Percentiles rank a stretch among this genome's conserved stretches.
Evolutionary conservation across 148 eudicot species (phyloP).

Genomic region (Amaranthus hypochondriacus): DNA sequence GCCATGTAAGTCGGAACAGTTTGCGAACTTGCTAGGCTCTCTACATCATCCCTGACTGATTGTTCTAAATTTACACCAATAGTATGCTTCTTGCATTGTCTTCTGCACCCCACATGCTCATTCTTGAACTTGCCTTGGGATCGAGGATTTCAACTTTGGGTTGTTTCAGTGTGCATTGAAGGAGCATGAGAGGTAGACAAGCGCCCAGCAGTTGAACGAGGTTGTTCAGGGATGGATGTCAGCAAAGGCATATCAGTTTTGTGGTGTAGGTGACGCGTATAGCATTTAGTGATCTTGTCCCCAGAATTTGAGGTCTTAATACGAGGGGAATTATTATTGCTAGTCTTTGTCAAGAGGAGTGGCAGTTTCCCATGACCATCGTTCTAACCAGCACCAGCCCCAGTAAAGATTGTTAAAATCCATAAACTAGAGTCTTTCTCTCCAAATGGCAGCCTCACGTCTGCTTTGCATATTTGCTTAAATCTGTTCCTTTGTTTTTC

Average conservation of each 20-base stretch:
- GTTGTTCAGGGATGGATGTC: slow-evolving; percentile 26
- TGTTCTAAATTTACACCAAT: too few relatives aligned
- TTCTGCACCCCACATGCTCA: slow-evolving; percentile 38
- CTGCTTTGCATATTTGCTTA: slow-evolving; percentile 71
- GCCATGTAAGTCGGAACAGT: slow-evolving; percentile 86
- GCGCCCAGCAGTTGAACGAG: slow-evolving; percentile 25
- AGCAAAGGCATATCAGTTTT: too few relatives aligned
- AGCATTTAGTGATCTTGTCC: slow-evolving; percentile 14
- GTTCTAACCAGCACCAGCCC: slow-evolving; percentile 96
- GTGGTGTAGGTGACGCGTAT: slow-evolving; percentile 27
- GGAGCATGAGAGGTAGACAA: slow-evolving; percentile 44
- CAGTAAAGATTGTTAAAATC: slow-evolving; percentile 75
- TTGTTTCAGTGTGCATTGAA: slow-evolving; percentile 19
- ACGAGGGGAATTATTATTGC: slow-evolving; percentile 46
- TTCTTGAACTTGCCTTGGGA: slow-evolving; percentile 38
- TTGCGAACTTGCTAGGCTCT: slow-evolving; percentile 71
- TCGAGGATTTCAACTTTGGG: slow-evolving; percentile 39
- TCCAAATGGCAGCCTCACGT: slow-evolving; percentile 87
- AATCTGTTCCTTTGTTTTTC: slow-evolving; percentile 76
- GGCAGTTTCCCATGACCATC: slow-evolving; percentile 68
- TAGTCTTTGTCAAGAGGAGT: slow-evolving; percentile 35
- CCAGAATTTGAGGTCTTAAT: slow-evolving; percentile 12
- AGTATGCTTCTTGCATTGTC: slow-evolving; percentile 44
- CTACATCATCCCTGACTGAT: slow-evolving; percentile 54
- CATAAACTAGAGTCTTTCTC: slow-evolving; percentile 52